These are phyloP conservation scores for Nakazawaea holstii DNA, from an alignment of 805 yeast species.

Conservation along the genomic window DNA sequence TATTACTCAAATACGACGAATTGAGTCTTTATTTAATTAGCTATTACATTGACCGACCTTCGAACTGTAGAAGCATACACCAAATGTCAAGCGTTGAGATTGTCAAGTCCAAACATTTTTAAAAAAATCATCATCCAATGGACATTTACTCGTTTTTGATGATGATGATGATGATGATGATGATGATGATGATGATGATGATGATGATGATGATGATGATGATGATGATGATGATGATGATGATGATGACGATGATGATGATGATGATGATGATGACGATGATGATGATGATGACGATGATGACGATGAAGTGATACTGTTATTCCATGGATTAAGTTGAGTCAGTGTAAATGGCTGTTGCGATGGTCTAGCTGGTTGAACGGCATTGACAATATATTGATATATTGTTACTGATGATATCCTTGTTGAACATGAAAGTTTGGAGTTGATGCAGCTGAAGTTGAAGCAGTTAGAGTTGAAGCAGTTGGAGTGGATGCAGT, in stretches of 20 bases:
- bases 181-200: neutral
- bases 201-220: neutral
- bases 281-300: neutral
- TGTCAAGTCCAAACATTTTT: conserved; percentile 62
- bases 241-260: neutral
- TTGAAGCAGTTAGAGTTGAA: too few species aligned
- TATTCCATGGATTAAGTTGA: conserved; percentile 1
- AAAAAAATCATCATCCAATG: conserved; percentile 58
- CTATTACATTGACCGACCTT: too few species aligned
- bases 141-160: conserved; percentile 9
- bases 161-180: neutral
- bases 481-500: conserved; percentile 42
- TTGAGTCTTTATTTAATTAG: too few species aligned
- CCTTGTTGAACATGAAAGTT: conserved; percentile 74
- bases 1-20: too few species aligned
- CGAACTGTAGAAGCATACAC: too few species aligned
- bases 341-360: conserved; percentile 13
- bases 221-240: neutral
- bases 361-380: conserved; percentile 11
- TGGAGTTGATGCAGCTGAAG: conserved; percentile 41
- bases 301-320: neutral
- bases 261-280: neutral
- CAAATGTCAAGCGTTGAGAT: too few species aligned
- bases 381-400: conserved; percentile 19
- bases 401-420: conserved; percentile 31